These are phyloP conservation scores for Zarea fungicola DNA, from an alignment of 2,329 filamentous ascomycete species.

Conservation along the genomic window DNA sequence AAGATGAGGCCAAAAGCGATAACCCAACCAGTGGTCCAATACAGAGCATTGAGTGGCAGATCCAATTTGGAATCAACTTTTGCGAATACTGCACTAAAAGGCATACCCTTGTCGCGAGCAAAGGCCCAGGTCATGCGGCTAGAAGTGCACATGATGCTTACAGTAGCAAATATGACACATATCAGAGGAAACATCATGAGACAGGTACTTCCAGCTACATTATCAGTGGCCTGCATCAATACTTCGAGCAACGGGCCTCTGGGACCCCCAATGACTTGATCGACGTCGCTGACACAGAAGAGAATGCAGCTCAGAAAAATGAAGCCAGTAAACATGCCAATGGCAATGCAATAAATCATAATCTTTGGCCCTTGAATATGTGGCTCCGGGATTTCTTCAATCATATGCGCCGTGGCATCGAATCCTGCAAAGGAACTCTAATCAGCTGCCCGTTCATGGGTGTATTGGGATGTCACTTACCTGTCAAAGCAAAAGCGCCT, in stretches of 20 bases:
- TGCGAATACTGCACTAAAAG: constrained; percentile 54
- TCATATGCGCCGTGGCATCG: constrained; percentile 46
- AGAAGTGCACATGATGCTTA: constrained; percentile 59
- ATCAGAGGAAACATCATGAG: constrained; percentile 63
- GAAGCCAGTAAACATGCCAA: constrained; percentile 58
- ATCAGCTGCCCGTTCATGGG: not conserved
- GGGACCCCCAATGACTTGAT: constrained; percentile 47
- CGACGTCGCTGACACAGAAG: constrained; percentile 56
- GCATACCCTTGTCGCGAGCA: constrained; percentile 58
- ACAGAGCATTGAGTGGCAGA: constrained; percentile 62
- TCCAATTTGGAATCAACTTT: constrained; percentile 55
- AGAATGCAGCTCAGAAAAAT: constrained; percentile 60
- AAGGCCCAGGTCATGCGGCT: constrained; percentile 64
- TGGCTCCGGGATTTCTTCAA: constrained; percentile 54
- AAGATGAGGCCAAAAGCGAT: constrained; percentile 66
- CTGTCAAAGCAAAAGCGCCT: constrained; percentile 42
- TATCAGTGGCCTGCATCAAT: constrained; percentile 57
- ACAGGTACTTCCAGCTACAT: constrained; percentile 55
- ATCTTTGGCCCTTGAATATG: constrained; percentile 56
- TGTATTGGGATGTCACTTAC: too few relatives aligned
- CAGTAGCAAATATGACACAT: constrained; percentile 59
- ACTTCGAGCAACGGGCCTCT: constrained; percentile 58
- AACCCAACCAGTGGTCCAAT: constrained; percentile 54
- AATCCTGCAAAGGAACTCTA: too few relatives aligned
- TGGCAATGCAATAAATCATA: constrained; percentile 60